These are phyloP conservation scores for Dichotomopilus funicola DNA, from an alignment of 2,329 filamentous ascomycete species.

Conservation along the genomic window DNA sequence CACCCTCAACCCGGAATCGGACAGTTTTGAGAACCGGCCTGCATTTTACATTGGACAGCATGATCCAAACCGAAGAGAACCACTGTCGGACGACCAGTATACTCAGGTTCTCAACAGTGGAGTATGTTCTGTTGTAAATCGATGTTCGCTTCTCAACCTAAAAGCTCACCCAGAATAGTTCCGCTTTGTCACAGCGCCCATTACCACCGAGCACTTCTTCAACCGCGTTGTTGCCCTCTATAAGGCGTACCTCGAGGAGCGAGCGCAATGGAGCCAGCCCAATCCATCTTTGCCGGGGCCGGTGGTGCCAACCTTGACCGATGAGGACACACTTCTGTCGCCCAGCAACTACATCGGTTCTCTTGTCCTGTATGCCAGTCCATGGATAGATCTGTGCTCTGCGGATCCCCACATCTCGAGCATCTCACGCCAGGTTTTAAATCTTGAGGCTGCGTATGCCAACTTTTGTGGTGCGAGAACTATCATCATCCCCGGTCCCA, in stretches of 20 bases:
- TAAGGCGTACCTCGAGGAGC: conserved; percentile 46
- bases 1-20: conserved; percentile 26
- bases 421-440: conserved; percentile 82
- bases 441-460: conserved; percentile 87
- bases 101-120: conserved; percentile 61
- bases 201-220: conserved; percentile 69
- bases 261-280: conserved; percentile 25
- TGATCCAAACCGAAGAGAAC: conserved; percentile 55
- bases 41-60: conserved; percentile 68
- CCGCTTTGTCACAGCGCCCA: conserved; percentile 69
- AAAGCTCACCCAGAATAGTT: conserved; percentile 47
- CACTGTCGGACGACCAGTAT: conserved; percentile 59
- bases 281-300: conserved; percentile 48
- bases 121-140: conserved; percentile 41
- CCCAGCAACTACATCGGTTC: conserved; percentile 64
- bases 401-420: conserved; percentile 75
- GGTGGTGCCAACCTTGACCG: conserved; percentile 62
- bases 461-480: conserved; percentile 88
- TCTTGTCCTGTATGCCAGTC: conserved; percentile 71
- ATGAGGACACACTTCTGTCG: conserved; percentile 69
- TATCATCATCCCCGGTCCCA: conserved; percentile 74
- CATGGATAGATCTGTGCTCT: conserved; percentile 89
- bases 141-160: not conserved
- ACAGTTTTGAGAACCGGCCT: conserved; percentile 31
- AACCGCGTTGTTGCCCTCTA: conserved; percentile 59